Conservation (phyloP, 2,329 filamentous ascomycete species). For the Capronia coronata region DNA sequence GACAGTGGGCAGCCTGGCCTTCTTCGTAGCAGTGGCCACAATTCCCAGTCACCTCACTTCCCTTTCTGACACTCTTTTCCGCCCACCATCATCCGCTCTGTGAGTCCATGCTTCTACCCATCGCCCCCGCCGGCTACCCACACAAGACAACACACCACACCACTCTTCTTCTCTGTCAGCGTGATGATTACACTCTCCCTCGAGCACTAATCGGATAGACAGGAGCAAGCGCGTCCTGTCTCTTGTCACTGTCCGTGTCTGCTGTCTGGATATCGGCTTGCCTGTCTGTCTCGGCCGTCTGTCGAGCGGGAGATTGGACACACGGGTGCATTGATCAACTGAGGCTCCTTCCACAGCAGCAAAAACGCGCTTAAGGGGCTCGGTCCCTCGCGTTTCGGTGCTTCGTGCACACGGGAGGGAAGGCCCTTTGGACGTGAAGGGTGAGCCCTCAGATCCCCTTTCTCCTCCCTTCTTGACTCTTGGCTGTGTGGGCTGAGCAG, state of each 20-base stretch:
- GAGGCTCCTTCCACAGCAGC: neutral
- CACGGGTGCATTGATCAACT: neutral
- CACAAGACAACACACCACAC: neutral
- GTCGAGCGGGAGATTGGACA: neutral
- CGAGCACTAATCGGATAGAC: neutral
- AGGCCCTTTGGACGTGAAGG: neutral
- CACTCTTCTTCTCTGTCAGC: neutral
- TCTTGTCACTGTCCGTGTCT: neutral
- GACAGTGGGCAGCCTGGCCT: no score
- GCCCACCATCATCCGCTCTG: no score
- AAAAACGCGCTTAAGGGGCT: neutral
- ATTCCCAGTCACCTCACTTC: no score
- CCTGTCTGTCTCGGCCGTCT: neutral
- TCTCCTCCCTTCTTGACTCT: neutral
- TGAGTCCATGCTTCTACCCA: no score
- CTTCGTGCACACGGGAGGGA: constrained; percentile 1
- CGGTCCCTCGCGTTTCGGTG: neutral
- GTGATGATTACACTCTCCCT: no score
- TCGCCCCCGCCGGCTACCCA: no score
- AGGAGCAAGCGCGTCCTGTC: neutral
- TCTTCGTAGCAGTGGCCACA: no score
- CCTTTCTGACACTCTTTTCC: no score
- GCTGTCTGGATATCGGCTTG: neutral
- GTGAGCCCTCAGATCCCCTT: neutral
- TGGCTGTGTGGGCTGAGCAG: neutral